A percentile compares a stretch with the other conserved stretches of the same genome.
These are phyloP conservation scores for Dianthus caryophyllus DNA, from an alignment of 148 eudicot species.

Conservation along the genomic window DNA sequence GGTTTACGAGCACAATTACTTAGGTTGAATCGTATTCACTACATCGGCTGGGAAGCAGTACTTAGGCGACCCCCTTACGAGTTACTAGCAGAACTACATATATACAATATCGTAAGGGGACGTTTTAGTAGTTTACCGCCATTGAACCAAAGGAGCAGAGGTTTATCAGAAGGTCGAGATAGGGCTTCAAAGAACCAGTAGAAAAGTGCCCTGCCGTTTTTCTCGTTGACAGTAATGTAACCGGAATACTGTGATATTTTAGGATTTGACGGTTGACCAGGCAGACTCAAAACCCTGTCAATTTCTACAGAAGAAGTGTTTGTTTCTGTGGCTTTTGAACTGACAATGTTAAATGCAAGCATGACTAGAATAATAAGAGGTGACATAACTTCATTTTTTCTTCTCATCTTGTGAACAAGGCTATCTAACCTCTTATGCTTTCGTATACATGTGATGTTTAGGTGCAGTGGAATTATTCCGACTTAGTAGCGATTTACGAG, in stretches of 20 bases:
- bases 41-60: neutral
- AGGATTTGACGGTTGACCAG: constrained; percentile 58
- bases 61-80: neutral
- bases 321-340: constrained; percentile 23
- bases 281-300: constrained; percentile 46
- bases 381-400: neutral
- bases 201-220: constrained; percentile 65
- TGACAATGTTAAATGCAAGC: constrained; percentile 11
- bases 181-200: constrained; percentile 69
- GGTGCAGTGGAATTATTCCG: no score
- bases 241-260: constrained; percentile 53
- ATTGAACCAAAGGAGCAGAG: constrained; percentile 67
- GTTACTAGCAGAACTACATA: neutral
- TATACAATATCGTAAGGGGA: neutral
- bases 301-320: constrained; percentile 22
- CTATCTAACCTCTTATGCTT: no score
- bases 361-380: constrained; percentile 11
- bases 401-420: constrained; percentile 11
- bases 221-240: constrained; percentile 51
- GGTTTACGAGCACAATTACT: no score
- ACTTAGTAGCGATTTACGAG: no score
- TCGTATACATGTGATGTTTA: no score
- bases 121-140: constrained; percentile 36
- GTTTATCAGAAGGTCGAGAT: constrained; percentile 40
- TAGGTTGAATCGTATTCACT: neutral